These are phyloP conservation scores for Biscogniauxia sp. DNA, from an alignment of 2,329 filamentous ascomycete species.

Conservation along the genomic window DNA sequence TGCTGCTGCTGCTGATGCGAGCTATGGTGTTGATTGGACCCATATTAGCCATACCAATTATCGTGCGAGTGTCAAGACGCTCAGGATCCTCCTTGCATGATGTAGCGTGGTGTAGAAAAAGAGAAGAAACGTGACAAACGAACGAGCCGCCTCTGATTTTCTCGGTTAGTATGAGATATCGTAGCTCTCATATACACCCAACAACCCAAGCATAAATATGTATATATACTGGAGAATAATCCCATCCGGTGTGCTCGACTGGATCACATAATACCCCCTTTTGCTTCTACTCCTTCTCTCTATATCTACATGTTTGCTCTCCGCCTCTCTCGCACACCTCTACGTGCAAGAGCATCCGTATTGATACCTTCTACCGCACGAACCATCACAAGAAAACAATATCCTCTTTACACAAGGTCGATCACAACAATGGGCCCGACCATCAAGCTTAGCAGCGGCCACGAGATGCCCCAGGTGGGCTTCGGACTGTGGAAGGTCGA, in stretches of 20 bases:
- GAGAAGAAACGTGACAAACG: neutral
- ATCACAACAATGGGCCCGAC: conserved; percentile 35
- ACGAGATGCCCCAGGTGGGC: conserved; percentile 72
- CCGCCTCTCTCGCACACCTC: neutral
- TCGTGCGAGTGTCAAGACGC: neutral
- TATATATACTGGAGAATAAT: neutral
- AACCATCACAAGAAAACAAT: neutral
- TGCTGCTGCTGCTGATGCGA: neutral
- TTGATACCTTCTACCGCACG: neutral
- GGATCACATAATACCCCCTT: neutral
- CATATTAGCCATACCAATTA: neutral
- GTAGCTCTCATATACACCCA: neutral
- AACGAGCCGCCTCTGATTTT: neutral
- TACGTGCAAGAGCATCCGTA: neutral
- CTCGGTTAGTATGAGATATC: neutral
- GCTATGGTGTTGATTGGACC: neutral
- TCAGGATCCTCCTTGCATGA: neutral
- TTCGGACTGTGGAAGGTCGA: conserved; percentile 84
- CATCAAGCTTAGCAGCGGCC: conserved; percentile 63
- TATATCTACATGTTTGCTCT: neutral
- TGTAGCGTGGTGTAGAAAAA: neutral
- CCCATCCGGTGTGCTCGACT: neutral
- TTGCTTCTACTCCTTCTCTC: neutral
- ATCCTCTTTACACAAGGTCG: conserved; percentile 6
- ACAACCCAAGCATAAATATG: neutral